Base-by-base conservation (phyloP, 1,284 basidiomycete genomes). In the Apiotrichum gracile region DNA sequence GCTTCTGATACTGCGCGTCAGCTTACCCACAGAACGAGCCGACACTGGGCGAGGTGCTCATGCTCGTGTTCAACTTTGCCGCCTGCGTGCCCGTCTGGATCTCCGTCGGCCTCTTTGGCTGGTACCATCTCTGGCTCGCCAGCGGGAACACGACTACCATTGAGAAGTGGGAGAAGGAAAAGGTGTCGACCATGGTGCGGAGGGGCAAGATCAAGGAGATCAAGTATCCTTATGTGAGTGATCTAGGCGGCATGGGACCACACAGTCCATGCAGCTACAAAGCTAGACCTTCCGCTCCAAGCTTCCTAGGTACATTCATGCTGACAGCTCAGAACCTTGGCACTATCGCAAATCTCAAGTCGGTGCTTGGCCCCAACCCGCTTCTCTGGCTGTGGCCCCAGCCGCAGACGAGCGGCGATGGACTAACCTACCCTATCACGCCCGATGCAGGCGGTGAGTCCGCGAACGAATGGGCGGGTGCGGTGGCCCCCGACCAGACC, bases 101-200 rank as follows among this genome's bases (percentile, higher is more conserved):
- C 45, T 79, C 85, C 25, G 92, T 98, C 33, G 91, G 93, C 17
- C 82, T 79, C 27, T 92, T 93, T 77, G 91, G 88, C 81, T 54
- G 92, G 26, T 98, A 94, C 69, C 96, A 98, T 65, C 84, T 93
- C 60, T 88, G 85, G 69, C 82, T 83, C 46, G 73, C 94, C n/a
- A 65, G 81, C 13, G 80, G 81, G 21, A 98, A 98, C 70, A 86
- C 86, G 13, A 98, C 94, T 0, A 97, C 94, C 0, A 96, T 98
- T 53, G 94, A 98, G 76, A 85, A 88, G 1, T 96, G 91, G 89
- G 96, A 98, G 72, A 97, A 97, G 76, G 92, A 98, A 68, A 91
- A 88, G 71, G 90, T 85, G 0, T 86, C 89, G 5, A 88, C 84
- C 0, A 81, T 97, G 62, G 83, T 91, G 42, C 82, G 88, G 14